Evolutionary conservation across 2,329 filamentous ascomycete genomes (phyloP), one percentile per base, ranked within the genome.

Genomic region (Sarocladium strictum): DNA sequence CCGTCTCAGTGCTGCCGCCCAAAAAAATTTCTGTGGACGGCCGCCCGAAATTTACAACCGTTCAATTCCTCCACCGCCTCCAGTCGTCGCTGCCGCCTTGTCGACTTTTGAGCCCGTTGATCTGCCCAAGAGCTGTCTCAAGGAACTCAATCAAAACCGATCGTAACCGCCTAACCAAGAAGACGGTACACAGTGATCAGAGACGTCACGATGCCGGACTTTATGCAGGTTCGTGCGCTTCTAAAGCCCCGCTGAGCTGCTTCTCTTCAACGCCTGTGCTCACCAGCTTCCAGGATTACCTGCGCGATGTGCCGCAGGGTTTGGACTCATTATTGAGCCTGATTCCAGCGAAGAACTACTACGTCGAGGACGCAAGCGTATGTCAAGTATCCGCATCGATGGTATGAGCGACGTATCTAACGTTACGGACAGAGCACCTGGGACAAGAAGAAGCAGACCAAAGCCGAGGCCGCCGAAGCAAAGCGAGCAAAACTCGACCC

Each of bases 371-470:
- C 67, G 87, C 81, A 58, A 90, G 80, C 71, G 89, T 93, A 86
- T 64, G 87, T 38, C 37, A 49, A 50, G 21, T 43, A 19, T 14
- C 29, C 26, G 17, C 26, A 26, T 12, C 50, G 27, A 26, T 33
- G 47, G n/a, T 19, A 21, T 7, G 47, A 51, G 29, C 26, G 15
- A 23, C n/a, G 9, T 41, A 43, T 33, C 26, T 45, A 50, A 27
- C 38, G 52, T 26, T 23, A 32, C 26, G 14, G 15, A 14, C 41
- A 55, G 41, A 35, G 24, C 51, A 56, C 23, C 85, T 96, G 91
- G 90, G 68, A 85, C 69, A 87, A 87, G 67, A 96, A 94, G 74
- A 97, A 97, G 76, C 92, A 97, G 74, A 93, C 90, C 52, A 96
- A 96, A 69, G 88, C 90, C 69, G 82, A 96, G 70, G 89, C 89